Base-by-base conservation (phyloP, 2,329 filamentous ascomycete genomes). In the Phaeosphaeriaceae sp. region DNA sequence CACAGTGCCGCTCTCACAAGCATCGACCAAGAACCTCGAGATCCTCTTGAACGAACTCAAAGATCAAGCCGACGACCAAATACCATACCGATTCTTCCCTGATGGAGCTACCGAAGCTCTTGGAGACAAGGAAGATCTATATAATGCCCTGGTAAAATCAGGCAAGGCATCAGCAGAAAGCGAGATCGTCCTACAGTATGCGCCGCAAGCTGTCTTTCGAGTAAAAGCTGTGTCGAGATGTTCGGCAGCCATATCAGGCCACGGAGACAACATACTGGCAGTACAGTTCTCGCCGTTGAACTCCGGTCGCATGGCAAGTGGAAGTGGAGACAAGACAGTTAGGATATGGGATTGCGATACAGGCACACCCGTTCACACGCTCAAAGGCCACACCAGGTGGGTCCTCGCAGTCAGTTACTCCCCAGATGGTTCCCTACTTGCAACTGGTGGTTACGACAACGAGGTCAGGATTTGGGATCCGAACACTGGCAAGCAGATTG, bases 331-430 rank as follows among this genome's bases (percentile, higher is more conserved):
- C 73, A 90, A 90, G 67, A 97, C 93, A 1, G 94, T 93, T 0
- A 84, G 94, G 56, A 89, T 98, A 80, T 97, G 92, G 92, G 93
- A 99, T 71, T 93, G 92, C 49, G 92, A 97, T 70, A 97, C 93
- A 0, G 93, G 93, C 48, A 97, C 93, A 11, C 93, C 93, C 0
- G 86, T 92, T 60, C 87, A 91, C 77, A 98, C 93, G 0, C 80
- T 98, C 49, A 90, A 92, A 68, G 93, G 93, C 0, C 95, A 98
- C 77, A 89, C 89, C 1, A 90, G 90, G 60, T 97, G 93, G 93
- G 93, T 98, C 3, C 79, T 98, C 55, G 91, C 89, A 1, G 92
- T 97, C 3, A 87, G 88, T 54, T 98, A 92, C 88, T 93, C 91
- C 15, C 92, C 93, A 0, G 92, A 97, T 72, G 92, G 90, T 11